Evolutionary conservation across 306 rosid species (phyloP).

Genomic region (Cicer yamashitae): DNA sequence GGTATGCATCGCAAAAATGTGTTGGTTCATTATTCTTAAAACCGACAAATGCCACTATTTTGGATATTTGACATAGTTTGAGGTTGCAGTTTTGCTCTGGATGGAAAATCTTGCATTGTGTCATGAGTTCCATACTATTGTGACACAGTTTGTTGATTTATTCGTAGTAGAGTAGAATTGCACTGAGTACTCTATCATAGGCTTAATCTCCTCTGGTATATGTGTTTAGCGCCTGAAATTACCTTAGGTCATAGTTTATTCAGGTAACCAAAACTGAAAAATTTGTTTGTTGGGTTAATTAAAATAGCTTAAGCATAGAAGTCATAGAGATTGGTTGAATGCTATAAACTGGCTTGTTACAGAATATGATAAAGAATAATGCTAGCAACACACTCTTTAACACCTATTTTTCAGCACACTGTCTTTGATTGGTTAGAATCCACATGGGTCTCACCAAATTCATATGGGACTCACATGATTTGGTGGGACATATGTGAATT

Average conservation of each 20-base stretch:
- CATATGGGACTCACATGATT: too few species aligned
- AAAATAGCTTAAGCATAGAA: slow-evolving; percentile 43
- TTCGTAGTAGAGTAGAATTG: slow-evolving; percentile 36
- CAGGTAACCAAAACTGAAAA: slow-evolving; percentile 30
- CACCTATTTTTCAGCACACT: too few species aligned
- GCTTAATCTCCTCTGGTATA: slow-evolving; percentile 38
- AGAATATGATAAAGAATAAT: slow-evolving; percentile 45
- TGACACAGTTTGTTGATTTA: slow-evolving; percentile 42
- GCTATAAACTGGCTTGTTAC: slow-evolving; percentile 55
- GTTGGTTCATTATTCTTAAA: slow-evolving; percentile 25
- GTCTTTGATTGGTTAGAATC: too few species aligned
- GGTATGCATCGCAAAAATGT: slow-evolving; percentile 65
- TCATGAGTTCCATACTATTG: slow-evolving; percentile 44
- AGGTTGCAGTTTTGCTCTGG: slow-evolving; percentile 45
- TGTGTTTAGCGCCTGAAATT: slow-evolving; percentile 39
- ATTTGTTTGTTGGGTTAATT: slow-evolving; percentile 36
- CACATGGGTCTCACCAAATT: too few species aligned
- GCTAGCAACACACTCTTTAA: too few species aligned
- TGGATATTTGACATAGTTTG: slow-evolving; percentile 39
- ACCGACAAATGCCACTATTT: slow-evolving; percentile 35
- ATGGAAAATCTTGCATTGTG: slow-evolving; percentile 53
- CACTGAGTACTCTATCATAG: slow-evolving; percentile 34
- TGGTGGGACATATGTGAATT: too few species aligned
- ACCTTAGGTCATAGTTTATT: slow-evolving; percentile 36
- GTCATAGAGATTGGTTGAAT: slow-evolving; percentile 47